Conservation (phyloP, 1,284 basidiomycete species). For the Irpex rosettiformis region DNA sequence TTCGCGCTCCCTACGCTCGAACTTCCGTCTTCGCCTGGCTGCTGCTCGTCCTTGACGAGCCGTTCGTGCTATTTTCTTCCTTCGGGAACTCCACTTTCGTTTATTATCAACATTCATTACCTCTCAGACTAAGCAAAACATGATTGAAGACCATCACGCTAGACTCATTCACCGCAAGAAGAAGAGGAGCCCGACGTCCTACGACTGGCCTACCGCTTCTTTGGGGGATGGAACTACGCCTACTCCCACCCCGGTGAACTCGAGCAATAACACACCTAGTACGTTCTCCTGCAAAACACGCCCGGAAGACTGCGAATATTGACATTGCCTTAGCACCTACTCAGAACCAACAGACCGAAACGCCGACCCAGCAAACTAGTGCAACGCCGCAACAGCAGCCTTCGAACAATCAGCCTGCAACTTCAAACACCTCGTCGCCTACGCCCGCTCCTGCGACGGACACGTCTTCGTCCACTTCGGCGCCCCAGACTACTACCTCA, state of each 20-base stretch:
- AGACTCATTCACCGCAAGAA: constrained; percentile 13
- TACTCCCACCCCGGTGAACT: not conserved
- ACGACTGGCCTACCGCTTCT: not conserved
- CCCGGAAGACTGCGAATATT: not conserved
- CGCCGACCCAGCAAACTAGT: not conserved
- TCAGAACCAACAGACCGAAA: not conserved
- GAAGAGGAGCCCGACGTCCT: constrained; percentile 17
- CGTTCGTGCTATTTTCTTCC: constrained; percentile 18
- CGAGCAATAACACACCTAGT: not conserved
- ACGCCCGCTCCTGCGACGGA: constrained; percentile 4
- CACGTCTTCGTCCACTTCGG: not conserved
- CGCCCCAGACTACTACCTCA: not conserved
- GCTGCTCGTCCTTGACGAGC: constrained; percentile 10
- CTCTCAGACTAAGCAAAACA: constrained; percentile 14
- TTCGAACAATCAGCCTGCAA: not conserved
- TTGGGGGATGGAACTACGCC: not conserved
- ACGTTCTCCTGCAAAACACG: not conserved
- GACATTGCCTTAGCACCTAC: not conserved
- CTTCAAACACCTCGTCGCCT: constrained; percentile 10
- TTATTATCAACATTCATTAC: constrained; percentile 24
- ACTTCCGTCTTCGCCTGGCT: constrained; percentile 8
- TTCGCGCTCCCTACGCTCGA: not conserved
- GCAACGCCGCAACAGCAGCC: constrained; percentile 9
- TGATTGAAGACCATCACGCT: constrained; percentile 19
- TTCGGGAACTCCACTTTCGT: constrained; percentile 28